Conservation (phyloP, 176 grass and related monocot genomes). For the Musa acuminata region DNA sequence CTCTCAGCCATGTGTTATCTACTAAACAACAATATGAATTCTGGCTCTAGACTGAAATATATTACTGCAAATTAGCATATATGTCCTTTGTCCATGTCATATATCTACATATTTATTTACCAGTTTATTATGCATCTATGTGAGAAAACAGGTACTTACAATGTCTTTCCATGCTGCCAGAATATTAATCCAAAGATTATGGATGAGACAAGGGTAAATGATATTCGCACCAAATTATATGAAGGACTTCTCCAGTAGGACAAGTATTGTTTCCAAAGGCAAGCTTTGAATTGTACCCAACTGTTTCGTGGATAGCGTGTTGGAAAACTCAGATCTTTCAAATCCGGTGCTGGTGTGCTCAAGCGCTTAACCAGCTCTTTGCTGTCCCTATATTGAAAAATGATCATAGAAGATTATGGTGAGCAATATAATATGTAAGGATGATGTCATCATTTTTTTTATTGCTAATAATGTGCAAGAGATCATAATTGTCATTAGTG, state of each 20-base stretch:
- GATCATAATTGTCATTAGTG: neutral
- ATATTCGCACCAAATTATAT: constrained; percentile 53
- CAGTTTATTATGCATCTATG: neutral
- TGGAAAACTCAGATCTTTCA: constrained; percentile 37
- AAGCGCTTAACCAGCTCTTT: constrained; percentile 29
- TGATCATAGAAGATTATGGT: neutral
- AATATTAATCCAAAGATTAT: constrained; percentile 35
- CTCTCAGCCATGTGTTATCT: too few species aligned
- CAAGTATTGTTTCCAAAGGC: constrained; percentile 67
- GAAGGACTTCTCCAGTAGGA: constrained; percentile 82
- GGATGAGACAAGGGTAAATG: constrained; percentile 18
- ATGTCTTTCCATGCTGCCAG: constrained; percentile 45
- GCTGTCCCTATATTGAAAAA: constrained; percentile 50
- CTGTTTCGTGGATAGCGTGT: constrained; percentile 50
- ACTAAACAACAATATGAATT: neutral
- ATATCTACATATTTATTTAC: neutral
- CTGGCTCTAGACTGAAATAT: neutral
- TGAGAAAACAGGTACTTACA: constrained; percentile 32
- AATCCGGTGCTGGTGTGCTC: constrained; percentile 31
- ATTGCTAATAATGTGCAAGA: neutral
- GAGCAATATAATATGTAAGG: neutral
- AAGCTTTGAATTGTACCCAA: constrained; percentile 60
- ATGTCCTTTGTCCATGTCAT: neutral
- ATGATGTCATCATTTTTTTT: neutral
- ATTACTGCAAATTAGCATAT: neutral